phyloP scores from a whole-genome alignment of 2,329 filamentous ascomycete species.

The Tolypocladium endophyticum region DNA sequence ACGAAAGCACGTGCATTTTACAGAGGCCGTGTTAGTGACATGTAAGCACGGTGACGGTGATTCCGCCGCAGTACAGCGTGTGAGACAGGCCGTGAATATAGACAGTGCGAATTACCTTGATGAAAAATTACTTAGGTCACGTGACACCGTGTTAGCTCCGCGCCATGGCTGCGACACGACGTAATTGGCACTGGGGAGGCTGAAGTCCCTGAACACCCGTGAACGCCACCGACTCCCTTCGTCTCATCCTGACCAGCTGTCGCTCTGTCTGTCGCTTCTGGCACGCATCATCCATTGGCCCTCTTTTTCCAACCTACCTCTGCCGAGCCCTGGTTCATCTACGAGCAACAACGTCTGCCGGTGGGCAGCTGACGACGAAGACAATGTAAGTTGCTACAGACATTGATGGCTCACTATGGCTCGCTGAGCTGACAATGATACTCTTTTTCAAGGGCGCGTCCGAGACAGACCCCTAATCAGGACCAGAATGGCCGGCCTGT shows the following conservation, averaged over 20 bases:
- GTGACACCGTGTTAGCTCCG: constrained; percentile 23
- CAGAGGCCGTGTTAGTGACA: constrained; percentile 4
- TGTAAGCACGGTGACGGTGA: background rate
- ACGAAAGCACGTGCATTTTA: constrained; percentile 20
- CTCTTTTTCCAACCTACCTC: background rate
- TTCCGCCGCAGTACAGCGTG: too few species aligned
- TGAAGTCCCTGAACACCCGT: constrained; percentile 1
- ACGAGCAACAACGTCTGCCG: too few species aligned
- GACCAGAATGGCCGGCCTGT: constrained; percentile 10
- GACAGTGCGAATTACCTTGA: constrained; percentile 9
- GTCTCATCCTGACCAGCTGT: background rate
- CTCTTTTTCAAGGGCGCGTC: constrained; percentile 3
- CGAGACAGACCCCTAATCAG: background rate
- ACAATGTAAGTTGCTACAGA: background rate
- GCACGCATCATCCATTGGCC: background rate
- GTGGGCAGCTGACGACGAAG: background rate
- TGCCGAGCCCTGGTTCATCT: background rate
- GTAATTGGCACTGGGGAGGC: constrained; percentile 9
- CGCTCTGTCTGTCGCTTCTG: background rate
- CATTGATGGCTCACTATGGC: background rate
- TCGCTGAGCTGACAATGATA: background rate
- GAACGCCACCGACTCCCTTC: background rate
- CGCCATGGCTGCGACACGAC: constrained; percentile 4
- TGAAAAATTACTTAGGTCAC: constrained; percentile 11
- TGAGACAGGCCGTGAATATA: background rate